These are phyloP conservation scores for Amylocystis lapponica DNA, from an alignment of 768 basidiomycete species.

Conservation along the genomic window DNA sequence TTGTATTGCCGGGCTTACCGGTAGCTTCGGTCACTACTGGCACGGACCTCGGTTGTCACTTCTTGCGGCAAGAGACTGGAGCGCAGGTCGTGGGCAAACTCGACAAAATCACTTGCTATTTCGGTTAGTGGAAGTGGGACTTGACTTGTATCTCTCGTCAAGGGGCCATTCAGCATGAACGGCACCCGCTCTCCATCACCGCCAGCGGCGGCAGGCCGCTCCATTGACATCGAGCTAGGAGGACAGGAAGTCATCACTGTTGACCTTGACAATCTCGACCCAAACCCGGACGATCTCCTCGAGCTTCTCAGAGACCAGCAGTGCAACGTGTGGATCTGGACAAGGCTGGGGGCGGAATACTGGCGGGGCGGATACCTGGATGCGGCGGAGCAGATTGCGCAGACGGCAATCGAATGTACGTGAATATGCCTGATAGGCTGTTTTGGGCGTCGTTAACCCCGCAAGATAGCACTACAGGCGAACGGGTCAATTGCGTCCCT, in stretches of 20 bases:
- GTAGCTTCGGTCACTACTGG: no score
- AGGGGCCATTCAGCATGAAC: conserved; percentile 12
- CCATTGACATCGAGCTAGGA: conserved; percentile 58
- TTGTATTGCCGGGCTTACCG: no score
- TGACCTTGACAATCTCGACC: conserved; percentile 82
- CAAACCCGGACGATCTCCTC: conserved; percentile 68
- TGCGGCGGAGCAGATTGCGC: conserved; percentile 72
- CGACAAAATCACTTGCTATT: no score
- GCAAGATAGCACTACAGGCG: conserved; percentile 48
- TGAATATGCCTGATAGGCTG: conserved; percentile 13
- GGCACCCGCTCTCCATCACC: conserved; percentile 6
- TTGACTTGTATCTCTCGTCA: no score
- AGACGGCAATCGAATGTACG: conserved; percentile 61
- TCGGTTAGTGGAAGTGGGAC: no score
- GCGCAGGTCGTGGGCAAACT: no score
- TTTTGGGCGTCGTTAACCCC: no score
- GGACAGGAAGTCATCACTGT: conserved; percentile 86
- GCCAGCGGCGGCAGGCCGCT: conserved; percentile 17
- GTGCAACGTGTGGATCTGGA: conserved; percentile 72
- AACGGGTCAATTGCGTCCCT: conserved; percentile 46
- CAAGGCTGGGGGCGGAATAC: conserved; percentile 81
- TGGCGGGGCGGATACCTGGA: conserved; percentile 73
- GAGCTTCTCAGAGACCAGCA: conserved; percentile 68
- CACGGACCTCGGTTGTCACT: no score
- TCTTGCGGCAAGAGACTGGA: no score